Evolutionary conservation across 306 rosid species (phyloP).

Genomic region (Arachis hypogaea): DNA sequence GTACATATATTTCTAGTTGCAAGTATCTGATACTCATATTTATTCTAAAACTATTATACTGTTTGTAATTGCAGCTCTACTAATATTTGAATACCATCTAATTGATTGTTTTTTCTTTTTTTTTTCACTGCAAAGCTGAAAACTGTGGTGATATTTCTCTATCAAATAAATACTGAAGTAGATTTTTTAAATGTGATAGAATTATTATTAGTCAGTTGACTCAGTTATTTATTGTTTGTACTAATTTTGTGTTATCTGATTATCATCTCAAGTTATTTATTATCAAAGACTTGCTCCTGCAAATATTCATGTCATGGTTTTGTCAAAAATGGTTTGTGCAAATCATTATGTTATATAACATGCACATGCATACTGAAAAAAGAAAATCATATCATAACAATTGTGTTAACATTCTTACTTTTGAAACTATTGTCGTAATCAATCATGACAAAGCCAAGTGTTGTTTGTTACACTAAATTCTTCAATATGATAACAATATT

Average conservation of each 20-base stretch:
- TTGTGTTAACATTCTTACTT: no score
- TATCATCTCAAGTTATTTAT: conserved; percentile 3
- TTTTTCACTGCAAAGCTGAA: neutral
- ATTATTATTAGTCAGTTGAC: neutral
- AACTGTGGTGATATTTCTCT: neutral
- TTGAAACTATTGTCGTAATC: no score
- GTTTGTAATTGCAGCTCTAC: conserved; percentile 13
- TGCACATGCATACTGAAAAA: no score
- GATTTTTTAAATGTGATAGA: conserved; percentile 3
- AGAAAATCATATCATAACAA: no score
- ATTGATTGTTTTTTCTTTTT: neutral
- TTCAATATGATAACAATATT: no score
- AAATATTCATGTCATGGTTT: no score
- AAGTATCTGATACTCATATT: conserved; percentile 25
- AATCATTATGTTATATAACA: no score
- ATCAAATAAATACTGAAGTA: neutral
- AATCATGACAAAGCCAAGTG: no score
- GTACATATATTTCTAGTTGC: conserved; percentile 45
- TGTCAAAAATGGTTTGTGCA: no score
- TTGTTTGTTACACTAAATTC: no score
- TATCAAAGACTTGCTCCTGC: no score
- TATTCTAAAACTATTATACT: conserved; percentile 21
- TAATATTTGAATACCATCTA: conserved; percentile 3
- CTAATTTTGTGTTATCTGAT: neutral
- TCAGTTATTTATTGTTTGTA: neutral